Evolutionary conservation across 257 asterid genomes (phyloP).

Genomic region (Paulownia fortunei): DNA sequence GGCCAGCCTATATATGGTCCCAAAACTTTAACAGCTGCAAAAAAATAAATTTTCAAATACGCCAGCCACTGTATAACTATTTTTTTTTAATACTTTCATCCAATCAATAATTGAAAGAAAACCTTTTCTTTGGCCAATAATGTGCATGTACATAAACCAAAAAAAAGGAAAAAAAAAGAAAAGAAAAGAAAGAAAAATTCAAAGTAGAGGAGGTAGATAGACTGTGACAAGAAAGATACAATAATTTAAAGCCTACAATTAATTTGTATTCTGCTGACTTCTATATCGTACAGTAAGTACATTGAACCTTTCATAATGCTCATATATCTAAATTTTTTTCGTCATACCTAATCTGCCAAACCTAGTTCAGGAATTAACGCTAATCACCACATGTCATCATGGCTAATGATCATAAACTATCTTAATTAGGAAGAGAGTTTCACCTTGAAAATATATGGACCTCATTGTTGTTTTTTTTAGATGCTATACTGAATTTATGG

Average conservation of each 20-base stretch:
- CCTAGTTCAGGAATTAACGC: background rate
- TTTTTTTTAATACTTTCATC: conserved; percentile 27
- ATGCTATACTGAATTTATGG: too few species aligned
- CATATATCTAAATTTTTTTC: background rate
- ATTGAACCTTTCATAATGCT: conserved; percentile 34
- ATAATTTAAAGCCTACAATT: conserved; percentile 3
- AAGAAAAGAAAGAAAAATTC: background rate
- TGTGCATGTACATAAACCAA: conserved; percentile 29
- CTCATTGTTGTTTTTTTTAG: too few species aligned
- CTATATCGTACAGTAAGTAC: conserved; percentile 38
- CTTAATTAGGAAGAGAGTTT: too few species aligned
- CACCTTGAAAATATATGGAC: too few species aligned
- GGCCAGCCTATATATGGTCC: conserved; percentile 47
- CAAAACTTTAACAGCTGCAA: conserved; percentile 41
- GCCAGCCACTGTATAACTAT: conserved; percentile 18
- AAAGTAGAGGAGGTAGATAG: conserved; percentile 22
- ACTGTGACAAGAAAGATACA: conserved; percentile 33
- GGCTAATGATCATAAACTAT: conserved; percentile 13
- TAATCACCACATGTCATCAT: conserved; percentile 4
- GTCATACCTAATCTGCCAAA: conserved; percentile 11
- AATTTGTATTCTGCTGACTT: conserved; percentile 13
- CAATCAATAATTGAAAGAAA: conserved; percentile 53
- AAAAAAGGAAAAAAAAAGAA: background rate
- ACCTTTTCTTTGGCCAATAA: conserved; percentile 31
- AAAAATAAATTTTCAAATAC: conserved; percentile 27